phyloP scores from a whole-genome alignment of 495 filamentous ascomycete species.

The Astrothelium macrocarpum region DNA sequence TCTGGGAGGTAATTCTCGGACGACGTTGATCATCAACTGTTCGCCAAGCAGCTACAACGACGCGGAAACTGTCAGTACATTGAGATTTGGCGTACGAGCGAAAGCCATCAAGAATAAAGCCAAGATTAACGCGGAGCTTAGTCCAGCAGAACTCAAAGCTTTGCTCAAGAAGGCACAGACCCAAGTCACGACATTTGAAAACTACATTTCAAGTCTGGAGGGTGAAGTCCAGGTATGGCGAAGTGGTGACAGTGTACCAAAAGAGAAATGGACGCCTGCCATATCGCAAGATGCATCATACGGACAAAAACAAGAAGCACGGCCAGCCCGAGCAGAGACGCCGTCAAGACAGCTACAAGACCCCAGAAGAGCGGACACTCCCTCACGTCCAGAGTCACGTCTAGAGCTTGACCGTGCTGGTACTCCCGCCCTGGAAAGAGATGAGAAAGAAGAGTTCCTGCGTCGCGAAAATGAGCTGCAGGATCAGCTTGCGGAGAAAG shows the following conservation, averaged over 20 bases:
- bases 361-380: slow-evolving; percentile 46
- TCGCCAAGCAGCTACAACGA: slow-evolving; percentile 98
- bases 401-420: slow-evolving; percentile 75
- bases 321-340: slow-evolving; percentile 59
- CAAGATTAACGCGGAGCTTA: slow-evolving; percentile 97
- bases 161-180: slow-evolving; percentile 83
- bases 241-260: slow-evolving; percentile 76
- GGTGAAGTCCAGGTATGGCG: slow-evolving; percentile 80
- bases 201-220: slow-evolving; percentile 75
- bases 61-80: slow-evolving; percentile 83
- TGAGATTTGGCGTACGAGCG: slow-evolving; percentile 91
- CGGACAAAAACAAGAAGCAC: slow-evolving; percentile 42
- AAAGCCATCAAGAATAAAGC: slow-evolving; percentile 99
- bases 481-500: slow-evolving; percentile 89
- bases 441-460: slow-evolving; percentile 93
- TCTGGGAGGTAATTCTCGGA: slow-evolving; percentile 91
- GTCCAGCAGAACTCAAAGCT: slow-evolving; percentile 85
- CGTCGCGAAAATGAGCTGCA: slow-evolving; percentile 93
- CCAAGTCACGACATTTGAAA: slow-evolving; percentile 80
- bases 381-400: slow-evolving; percentile 62
- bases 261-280: slow-evolving; percentile 66
- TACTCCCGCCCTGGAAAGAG: slow-evolving; percentile 87
- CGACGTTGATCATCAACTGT: slow-evolving; percentile 96
- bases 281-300: slow-evolving; percentile 48
- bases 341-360: slow-evolving; percentile 50